Evolutionary conservation across 2,329 filamentous ascomycete genomes (phyloP).

Genomic region (Hymenoscyphus linearis): DNA sequence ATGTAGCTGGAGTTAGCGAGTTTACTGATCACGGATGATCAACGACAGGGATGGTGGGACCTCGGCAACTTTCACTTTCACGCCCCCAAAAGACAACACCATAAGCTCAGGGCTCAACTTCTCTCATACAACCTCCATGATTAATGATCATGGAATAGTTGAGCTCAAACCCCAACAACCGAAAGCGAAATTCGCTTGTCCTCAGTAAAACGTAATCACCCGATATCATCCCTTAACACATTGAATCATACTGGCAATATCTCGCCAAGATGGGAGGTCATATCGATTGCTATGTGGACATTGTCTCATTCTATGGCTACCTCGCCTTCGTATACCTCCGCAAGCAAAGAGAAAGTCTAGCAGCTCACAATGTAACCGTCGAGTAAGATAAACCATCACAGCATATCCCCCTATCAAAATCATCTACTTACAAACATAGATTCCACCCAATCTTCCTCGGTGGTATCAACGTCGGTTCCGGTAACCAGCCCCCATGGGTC

Average conservation of each 20-base stretch:
- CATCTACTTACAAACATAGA: slow-evolving; percentile 36
- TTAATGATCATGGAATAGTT: slow-evolving; percentile 4
- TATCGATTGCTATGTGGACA: slow-evolving; percentile 63
- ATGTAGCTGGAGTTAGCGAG: not conserved
- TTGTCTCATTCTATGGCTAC: slow-evolving; percentile 61
- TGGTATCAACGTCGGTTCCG: slow-evolving; percentile 55
- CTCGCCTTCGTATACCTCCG: slow-evolving; percentile 52
- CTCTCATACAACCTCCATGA: not conserved
- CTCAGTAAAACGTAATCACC: not conserved
- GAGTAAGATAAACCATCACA: slow-evolving; percentile 46
- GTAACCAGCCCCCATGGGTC: slow-evolving; percentile 71
- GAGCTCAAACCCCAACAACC: not conserved
- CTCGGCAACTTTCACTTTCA: not conserved
- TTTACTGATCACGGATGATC: not conserved
- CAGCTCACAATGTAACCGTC: slow-evolving; percentile 54
- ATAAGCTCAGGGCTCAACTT: not conserved
- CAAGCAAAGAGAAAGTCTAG: slow-evolving; percentile 48
- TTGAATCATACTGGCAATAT: not conserved
- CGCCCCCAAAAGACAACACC: not conserved
- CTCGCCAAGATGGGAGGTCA: slow-evolving; percentile 47
- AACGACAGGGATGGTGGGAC: not conserved
- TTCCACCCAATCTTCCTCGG: slow-evolving; percentile 69
- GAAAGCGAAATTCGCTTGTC: not conserved
- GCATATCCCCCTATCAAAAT: not conserved
- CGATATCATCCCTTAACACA: not conserved